Conservation (phyloP, 208 protist species). For the Entamoeba invadens region DNA sequence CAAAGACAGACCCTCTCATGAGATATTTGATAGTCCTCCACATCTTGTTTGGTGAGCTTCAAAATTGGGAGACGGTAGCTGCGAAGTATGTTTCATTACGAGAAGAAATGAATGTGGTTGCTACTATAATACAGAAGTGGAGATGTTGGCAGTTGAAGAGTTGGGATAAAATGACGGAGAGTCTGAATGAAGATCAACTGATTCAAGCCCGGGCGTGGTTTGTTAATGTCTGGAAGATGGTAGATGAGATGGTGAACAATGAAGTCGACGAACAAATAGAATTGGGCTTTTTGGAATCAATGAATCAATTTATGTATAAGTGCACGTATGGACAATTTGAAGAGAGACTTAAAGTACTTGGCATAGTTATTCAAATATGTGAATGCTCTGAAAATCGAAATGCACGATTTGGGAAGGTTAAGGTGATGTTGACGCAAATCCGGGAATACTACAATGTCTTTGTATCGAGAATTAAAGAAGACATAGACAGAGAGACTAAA, state of each 20-base stretch:
- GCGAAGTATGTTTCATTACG: neutral
- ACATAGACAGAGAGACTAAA: neutral
- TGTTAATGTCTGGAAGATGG: neutral
- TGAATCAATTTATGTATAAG: neutral
- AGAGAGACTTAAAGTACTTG: neutral
- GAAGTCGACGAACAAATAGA: neutral
- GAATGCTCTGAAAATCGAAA: neutral
- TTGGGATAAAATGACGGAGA: neutral
- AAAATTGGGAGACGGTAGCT: neutral
- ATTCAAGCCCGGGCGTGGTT: neutral
- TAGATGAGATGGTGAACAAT: neutral
- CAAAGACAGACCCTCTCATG: neutral
- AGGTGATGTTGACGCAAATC: neutral
- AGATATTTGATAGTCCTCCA: neutral
- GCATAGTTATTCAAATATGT: neutral
- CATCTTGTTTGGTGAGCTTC: neutral
- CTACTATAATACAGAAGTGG: neutral
- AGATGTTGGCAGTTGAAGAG: neutral
- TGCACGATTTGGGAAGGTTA: neutral
- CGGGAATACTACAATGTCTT: neutral
- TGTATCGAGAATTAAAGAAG: neutral
- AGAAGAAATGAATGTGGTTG: neutral
- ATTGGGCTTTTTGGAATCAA: neutral
- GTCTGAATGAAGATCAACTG: neutral
- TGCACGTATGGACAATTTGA: neutral